Evolutionary conservation across 2,329 filamentous ascomycete genomes (phyloP), one percentile per base, ranked within the genome.

Genomic region (Trichoderma sp.): DNA sequence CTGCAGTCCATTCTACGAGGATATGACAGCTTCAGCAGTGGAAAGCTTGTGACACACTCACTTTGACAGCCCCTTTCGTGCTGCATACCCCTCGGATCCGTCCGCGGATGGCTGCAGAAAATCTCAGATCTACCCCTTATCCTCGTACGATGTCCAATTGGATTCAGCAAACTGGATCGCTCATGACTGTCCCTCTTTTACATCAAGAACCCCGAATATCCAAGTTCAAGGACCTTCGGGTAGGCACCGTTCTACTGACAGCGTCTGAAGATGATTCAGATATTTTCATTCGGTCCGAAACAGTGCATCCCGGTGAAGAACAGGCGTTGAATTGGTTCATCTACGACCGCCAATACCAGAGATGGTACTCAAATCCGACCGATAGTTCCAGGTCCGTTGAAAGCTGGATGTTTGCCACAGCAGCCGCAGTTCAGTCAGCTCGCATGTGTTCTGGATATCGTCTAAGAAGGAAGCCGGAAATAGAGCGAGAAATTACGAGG

Each of bases 281-380:
- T 27, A 50, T 53, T 12, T 31, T n/a, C 18, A 60, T 59, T 75
- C 74, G 74, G 74, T 33, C 74, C 74, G 74, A 75, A 75, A 53
- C 6, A 33, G 24, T 6, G 21, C 29, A 24, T 71, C 31, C 41
- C 21, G 18, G 21, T 21, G 45, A 56, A 35, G 11, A 35, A 11
- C 31, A 24, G 31, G 12, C 65, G 12, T 64, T 21, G 14, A 18
- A n/a, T 59, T 38, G 18, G 60, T 4, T 50, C n/a, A 3, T 67
- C 12, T 4, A 12, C n/a, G 29, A 2, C 21, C 18, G 14, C 12
- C 29, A 6, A 24, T 50, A 18, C 14, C 27, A 18, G 68, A 50
- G 14, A 29, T 8, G 18, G 29, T 63, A 21, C 38, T n/a, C 56
- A 53, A 63, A 4, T 16, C 18, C 12, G 9, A 24, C 4, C 31